A percentile compares a stretch with the other conserved stretches of the same genome.
phyloP scores from a whole-genome alignment of 495 filamentous ascomycete genomes.

The Penicillium subrubescens region DNA sequence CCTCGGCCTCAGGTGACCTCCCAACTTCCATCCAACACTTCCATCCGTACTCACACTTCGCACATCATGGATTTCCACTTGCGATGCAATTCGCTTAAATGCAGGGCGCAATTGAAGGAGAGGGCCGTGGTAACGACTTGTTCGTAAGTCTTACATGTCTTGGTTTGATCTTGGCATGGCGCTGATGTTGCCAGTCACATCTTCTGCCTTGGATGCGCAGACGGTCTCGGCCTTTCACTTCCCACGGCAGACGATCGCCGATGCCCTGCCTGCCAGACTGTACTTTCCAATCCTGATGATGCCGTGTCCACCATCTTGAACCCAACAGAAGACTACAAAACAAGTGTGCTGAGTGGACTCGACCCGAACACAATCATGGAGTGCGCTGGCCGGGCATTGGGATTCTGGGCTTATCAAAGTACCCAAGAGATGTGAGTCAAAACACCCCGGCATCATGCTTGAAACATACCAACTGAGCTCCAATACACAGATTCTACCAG shows the following conservation, averaged over 20 bases:
- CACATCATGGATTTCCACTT: conserved; percentile 68
- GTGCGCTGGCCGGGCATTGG: conserved; percentile 79
- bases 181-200: conserved; percentile 65
- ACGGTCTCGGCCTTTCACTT: conserved; percentile 63
- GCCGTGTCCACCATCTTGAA: conserved; percentile 74
- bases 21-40: conserved; percentile 10
- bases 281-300: conserved; percentile 74
- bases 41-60: not conserved
- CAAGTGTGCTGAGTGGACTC: conserved; percentile 82
- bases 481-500: conserved; percentile 69
- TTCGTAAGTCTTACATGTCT: conserved; percentile 54
- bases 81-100: conserved; percentile 82
- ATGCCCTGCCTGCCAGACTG: conserved; percentile 82
- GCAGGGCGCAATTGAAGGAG: conserved; percentile 69
- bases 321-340: conserved; percentile 92
- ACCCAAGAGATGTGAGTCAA: conserved; percentile 78
- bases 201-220: conserved; percentile 79
- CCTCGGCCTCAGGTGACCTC: conserved; percentile 21
- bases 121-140: conserved; percentile 90
- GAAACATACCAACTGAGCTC: conserved; percentile 15
- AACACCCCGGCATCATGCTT: not conserved
- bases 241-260: conserved; percentile 55
- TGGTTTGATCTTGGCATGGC: not conserved
- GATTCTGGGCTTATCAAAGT: conserved; percentile 91
- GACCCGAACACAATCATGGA: conserved; percentile 87